phyloP scores from a whole-genome alignment of 208 protist genomes.

The Trypanosoma cruzi region DNA sequence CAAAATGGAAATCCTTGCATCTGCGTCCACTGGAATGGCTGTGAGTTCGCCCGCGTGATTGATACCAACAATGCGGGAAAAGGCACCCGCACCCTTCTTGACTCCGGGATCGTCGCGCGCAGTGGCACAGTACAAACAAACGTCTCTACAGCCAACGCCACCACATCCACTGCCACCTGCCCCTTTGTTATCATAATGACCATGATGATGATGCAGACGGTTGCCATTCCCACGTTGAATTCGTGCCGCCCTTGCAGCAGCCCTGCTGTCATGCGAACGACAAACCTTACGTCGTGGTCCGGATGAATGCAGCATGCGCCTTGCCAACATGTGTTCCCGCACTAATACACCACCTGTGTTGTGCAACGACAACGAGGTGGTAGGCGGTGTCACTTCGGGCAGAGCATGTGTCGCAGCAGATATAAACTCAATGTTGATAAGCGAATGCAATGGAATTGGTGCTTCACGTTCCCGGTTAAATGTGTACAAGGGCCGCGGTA shows the following conservation, averaged over 20 bases:
- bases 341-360: constrained; percentile 1
- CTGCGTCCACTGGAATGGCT: constrained; percentile 53
- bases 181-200: no score
- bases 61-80: constrained; percentile 67
- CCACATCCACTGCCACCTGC: neutral
- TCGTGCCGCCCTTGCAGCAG: constrained; percentile 1
- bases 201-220: neutral
- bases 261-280: neutral
- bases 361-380: neutral
- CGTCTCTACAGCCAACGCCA: neutral
- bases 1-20: constrained; percentile 54
- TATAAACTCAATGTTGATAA: constrained; percentile 83
- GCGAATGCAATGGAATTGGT: constrained; percentile 57
- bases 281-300: neutral
- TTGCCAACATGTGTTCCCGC: constrained; percentile 13
- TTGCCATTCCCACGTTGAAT: neutral
- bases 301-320: constrained; percentile 6
- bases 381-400: neutral
- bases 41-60: constrained; percentile 63
- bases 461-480: constrained; percentile 40
- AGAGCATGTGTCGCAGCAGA: constrained; percentile 64
- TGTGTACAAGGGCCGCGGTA: constrained; percentile 2
- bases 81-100: constrained; percentile 41
- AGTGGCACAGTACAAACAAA: neutral
- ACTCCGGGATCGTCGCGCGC: neutral